Evolutionary conservation across 495 filamentous ascomycete genomes (phyloP).

Genomic region (Penicillium atrosanguineum): DNA sequence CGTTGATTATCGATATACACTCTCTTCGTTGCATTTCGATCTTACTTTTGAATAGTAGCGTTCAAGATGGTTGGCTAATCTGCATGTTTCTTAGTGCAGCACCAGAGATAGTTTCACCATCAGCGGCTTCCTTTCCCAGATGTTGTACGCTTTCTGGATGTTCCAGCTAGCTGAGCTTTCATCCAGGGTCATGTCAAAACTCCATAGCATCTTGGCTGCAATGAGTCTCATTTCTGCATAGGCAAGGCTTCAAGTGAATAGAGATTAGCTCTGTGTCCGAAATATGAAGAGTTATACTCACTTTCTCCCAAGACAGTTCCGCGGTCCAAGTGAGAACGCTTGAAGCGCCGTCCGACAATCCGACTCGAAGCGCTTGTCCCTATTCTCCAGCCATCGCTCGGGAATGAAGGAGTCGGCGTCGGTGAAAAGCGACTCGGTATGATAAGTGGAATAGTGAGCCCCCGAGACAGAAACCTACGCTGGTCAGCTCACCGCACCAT

Average conservation of each 20-base stretch:
- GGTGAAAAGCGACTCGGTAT: slow-evolving; percentile 14
- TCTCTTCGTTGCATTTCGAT: too few relatives aligned
- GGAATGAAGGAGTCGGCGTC: slow-evolving; percentile 33
- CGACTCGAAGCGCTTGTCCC: slow-evolving; percentile 15
- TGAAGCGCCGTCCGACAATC: slow-evolving; percentile 28
- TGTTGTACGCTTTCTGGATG: slow-evolving; percentile 30
- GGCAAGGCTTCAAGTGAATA: slow-evolving; percentile 36
- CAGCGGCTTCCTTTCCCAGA: slow-evolving; percentile 36
- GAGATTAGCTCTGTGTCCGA: neutral
- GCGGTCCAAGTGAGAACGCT: slow-evolving; percentile 37
- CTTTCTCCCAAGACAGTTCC: slow-evolving; percentile 41
- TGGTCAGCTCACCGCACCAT: neutral
- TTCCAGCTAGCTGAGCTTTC: slow-evolving; percentile 35
- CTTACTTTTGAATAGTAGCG: too few relatives aligned
- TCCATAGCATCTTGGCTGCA: slow-evolving; percentile 50
- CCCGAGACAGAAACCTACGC: slow-evolving; percentile 11
- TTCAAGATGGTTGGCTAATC: too few relatives aligned
- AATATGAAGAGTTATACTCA: neutral
- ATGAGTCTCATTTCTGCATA: slow-evolving; percentile 53
- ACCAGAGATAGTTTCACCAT: slow-evolving; percentile 22
- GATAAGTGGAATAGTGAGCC: slow-evolving; percentile 20
- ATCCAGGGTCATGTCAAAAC: slow-evolving; percentile 47
- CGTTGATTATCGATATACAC: neutral
- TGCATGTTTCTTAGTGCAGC: neutral
- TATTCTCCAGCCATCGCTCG: slow-evolving; percentile 37